Base-by-base conservation (phyloP, 2,329 filamentous ascomycete genomes). In the Diaporthe citrichinensis region DNA sequence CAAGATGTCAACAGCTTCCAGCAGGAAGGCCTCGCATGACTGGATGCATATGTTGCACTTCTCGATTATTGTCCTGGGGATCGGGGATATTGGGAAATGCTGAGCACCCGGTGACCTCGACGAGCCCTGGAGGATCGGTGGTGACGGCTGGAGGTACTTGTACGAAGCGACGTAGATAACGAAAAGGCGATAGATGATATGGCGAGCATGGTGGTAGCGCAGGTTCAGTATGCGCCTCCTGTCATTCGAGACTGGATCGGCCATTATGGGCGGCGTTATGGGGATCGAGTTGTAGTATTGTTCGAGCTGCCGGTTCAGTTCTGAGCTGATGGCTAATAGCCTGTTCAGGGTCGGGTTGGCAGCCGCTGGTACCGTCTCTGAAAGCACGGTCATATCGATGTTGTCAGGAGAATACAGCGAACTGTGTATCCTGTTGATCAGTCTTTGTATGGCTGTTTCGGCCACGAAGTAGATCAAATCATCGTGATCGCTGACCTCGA, bases 141-240 rank as follows among this genome's bases (percentile, higher is more conserved):
- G 61, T 14, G 73, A 73, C 41, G 58, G 67, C 67, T 31, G 77
- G 15, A 61, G 73, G 17, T 78, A 77, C 44, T 79, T 79, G 69
- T 80, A 80, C 23, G 76, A 74, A 12, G 81, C 79, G 9, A 81
- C 77, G 41, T 78, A 79, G 15, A 84, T 78, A 3, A 85, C 78
- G 77, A 93, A 91, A 1, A 92, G 93, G 39, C 93, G 88, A 80
- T 94, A 88, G 75, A 94, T 93, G 78, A 95, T 90, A 78, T 94
- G 94, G 28, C 88, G 87, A 1, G 91, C 92, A 73, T 92, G 92
- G 79, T 93, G 94, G 80, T 94, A 95, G 79, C 94, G 94, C 7
- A 91, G 91, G 53, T 93, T 89, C 78, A 95, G 86, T n/a, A 93
- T 91, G 41, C 88, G 87, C 51, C 93, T 91, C 76, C 94, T 92